Percentiles rank a stretch among this genome's conserved stretches.
phyloP scores from a whole-genome alignment of 805 yeast genomes.

The Blastobotrys parvus region DNA sequence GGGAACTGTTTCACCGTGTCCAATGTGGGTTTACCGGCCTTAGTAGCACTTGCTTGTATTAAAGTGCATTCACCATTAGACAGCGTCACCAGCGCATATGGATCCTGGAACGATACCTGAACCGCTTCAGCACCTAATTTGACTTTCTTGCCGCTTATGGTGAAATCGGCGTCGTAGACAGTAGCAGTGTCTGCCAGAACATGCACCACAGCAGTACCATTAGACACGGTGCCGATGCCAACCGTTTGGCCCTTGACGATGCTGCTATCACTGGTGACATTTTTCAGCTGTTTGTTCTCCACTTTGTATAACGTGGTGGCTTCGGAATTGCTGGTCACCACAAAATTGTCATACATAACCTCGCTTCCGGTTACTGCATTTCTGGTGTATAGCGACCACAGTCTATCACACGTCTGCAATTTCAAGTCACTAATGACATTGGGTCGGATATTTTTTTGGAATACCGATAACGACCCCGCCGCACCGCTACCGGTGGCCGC shows the following conservation, averaged over 20 bases:
- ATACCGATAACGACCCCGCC: constrained; percentile 48
- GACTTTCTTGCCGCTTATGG: constrained; percentile 2
- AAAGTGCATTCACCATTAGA: constrained; percentile 18
- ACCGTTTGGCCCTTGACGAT: constrained; percentile 63
- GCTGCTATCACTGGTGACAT: constrained; percentile 42
- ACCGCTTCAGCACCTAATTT: constrained; percentile 8
- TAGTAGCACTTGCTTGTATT: constrained; percentile 2
- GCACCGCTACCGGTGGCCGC: constrained; percentile 58
- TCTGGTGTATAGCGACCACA: constrained; percentile 54
- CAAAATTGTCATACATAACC: constrained; percentile 41
- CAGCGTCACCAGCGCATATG: constrained; percentile 17
- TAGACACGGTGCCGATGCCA: constrained; percentile 52
- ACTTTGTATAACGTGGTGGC: constrained; percentile 30
- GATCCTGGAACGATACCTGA: constrained; percentile 21
- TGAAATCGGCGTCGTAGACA: constrained; percentile 34
- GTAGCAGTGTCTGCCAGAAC: constrained; percentile 59
- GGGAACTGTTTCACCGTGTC: constrained; percentile 3
- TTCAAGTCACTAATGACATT: constrained; percentile 56
- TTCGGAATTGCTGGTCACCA: constrained; percentile 63
- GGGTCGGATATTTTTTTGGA: constrained; percentile 65
- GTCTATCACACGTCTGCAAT: constrained; percentile 61
- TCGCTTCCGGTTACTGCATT: constrained; percentile 22
- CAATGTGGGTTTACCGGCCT: constrained; percentile 2
- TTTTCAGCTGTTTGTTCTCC: constrained; percentile 38
- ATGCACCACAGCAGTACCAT: constrained; percentile 57